Evolutionary conservation across 257 asterid species (phyloP).

Genomic region (Solanum arcanum): DNA sequence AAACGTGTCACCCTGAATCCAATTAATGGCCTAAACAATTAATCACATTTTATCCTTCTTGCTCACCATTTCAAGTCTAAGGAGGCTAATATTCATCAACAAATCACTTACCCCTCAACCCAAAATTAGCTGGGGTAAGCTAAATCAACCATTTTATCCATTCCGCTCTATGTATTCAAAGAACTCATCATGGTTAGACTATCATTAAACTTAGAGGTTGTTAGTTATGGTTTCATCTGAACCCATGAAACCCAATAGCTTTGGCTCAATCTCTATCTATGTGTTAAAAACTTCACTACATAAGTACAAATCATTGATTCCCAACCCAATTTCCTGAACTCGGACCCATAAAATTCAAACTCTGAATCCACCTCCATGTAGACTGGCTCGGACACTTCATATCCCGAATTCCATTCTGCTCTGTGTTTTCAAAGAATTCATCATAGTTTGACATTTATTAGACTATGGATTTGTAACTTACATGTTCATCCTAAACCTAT

Average conservation of each 20-base stretch:
- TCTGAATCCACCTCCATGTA: neutral
- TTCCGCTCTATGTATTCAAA: neutral
- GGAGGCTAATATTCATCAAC: neutral
- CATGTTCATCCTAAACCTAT: neutral
- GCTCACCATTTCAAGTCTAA: neutral
- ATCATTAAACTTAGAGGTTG: neutral
- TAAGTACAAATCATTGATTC: neutral
- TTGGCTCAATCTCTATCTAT: neutral
- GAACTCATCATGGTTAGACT: neutral
- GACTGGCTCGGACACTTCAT: neutral
- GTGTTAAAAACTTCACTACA: neutral
- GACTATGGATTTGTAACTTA: neutral
- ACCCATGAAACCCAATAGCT: neutral
- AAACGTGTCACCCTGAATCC: neutral
- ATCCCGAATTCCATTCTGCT: neutral
- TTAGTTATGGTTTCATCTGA: neutral
- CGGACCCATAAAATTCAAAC: neutral
- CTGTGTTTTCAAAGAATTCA: neutral
- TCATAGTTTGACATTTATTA: neutral
- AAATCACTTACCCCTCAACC: neutral
- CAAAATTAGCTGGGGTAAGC: neutral
- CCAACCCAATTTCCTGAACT: neutral
- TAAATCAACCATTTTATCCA: neutral
- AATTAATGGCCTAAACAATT: neutral
- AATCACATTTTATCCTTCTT: neutral